A percentile compares a stretch with the other conserved stretches of the same genome.
Conservation (phyloP, 2,329 filamentous ascomycete species). For the Penicillium sp. region DNA sequence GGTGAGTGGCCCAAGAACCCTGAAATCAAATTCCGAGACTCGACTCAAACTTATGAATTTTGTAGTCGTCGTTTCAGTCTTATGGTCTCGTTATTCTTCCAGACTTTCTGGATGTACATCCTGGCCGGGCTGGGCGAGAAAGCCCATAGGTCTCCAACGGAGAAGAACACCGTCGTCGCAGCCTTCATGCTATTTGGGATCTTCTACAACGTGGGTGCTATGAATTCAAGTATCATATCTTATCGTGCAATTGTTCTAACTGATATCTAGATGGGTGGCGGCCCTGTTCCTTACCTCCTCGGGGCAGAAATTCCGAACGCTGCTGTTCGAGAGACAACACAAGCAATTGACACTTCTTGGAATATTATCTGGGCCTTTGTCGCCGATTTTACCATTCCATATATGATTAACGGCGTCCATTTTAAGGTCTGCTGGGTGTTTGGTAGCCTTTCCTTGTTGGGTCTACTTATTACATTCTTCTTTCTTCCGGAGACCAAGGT, state of each 20-base stretch:
- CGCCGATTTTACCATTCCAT: background rate
- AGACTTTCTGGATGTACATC: background rate
- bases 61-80: background rate
- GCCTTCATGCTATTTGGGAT: background rate
- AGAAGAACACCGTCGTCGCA: background rate
- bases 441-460: background rate
- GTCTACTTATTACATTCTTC: background rate
- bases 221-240: background rate
- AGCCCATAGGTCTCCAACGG: background rate
- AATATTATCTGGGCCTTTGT: background rate
- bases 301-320: background rate
- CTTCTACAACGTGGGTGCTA: background rate
- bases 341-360: background rate
- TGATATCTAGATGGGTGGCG: background rate
- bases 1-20: background rate
- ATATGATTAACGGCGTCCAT: background rate
- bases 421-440: background rate
- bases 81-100: background rate
- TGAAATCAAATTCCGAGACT: background rate
- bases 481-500: background rate
- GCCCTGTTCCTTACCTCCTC: background rate
- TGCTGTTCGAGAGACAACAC: background rate
- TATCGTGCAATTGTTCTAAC: background rate
- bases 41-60: background rate
- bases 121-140: background rate